Evolutionary conservation across 2,329 filamentous ascomycete genomes (phyloP).

Genomic region (Aspergillus brasiliensis): DNA sequence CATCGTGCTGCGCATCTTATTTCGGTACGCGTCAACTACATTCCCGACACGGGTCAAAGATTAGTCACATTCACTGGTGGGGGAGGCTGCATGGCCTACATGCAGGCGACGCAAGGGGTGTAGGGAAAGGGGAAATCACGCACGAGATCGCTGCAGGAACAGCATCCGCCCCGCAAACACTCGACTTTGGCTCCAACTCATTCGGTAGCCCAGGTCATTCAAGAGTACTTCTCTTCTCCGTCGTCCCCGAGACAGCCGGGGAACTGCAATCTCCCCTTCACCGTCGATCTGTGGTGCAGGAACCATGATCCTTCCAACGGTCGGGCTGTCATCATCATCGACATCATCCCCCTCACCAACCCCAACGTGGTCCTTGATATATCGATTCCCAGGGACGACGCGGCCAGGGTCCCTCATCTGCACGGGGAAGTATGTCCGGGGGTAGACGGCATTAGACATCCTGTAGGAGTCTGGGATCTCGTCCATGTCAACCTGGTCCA

Average conservation of each 20-base stretch:
- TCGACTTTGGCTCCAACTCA: constrained; percentile 95
- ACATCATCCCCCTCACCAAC: constrained; percentile 43
- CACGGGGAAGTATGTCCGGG: constrained; percentile 85
- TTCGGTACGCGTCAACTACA: constrained; percentile 88
- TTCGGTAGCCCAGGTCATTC: constrained; percentile 90
- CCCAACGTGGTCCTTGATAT: constrained; percentile 70
- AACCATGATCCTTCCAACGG: constrained; percentile 54
- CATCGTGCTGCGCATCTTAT: constrained; percentile 84
- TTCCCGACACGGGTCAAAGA: neutral
- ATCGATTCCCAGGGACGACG: constrained; percentile 68
- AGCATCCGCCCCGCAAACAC: constrained; percentile 84
- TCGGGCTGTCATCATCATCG: constrained; percentile 36
- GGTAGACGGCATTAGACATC: constrained; percentile 84
- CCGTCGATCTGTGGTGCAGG: constrained; percentile 66
- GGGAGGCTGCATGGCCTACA: neutral
- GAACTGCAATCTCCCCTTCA: constrained; percentile 74
- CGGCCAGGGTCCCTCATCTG: constrained; percentile 88
- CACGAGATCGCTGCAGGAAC: constrained; percentile 88
- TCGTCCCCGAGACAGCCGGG: constrained; percentile 68
- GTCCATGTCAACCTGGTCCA: constrained; percentile 91
- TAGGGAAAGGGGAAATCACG: constrained; percentile 49
- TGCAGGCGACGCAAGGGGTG: constrained; percentile 13
- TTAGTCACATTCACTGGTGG: constrained; percentile 9
- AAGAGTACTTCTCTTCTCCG: constrained; percentile 83
- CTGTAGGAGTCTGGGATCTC: constrained; percentile 97